phyloP scores from a whole-genome alignment of 345 rosid genomes.

The Rhodamnia rubescens region DNA sequence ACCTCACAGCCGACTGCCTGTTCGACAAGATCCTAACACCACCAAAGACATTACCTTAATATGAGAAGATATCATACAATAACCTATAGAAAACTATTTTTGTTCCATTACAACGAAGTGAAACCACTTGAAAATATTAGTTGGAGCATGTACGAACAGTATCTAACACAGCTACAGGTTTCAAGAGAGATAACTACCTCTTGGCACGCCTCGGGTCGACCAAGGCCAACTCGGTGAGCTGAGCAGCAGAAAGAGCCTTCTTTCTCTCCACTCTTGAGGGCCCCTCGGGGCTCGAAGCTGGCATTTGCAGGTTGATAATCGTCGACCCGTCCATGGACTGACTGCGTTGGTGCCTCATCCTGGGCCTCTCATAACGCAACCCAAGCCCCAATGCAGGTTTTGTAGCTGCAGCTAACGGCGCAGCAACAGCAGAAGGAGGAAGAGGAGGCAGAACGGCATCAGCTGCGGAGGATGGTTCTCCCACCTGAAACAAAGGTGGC shows the following conservation, averaged over 20 bases:
- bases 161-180: background rate
- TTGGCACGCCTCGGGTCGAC: constrained; percentile 95
- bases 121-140: background rate
- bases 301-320: constrained; percentile 78
- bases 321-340: constrained; percentile 87
- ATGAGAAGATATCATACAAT: background rate
- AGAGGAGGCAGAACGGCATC: background rate
- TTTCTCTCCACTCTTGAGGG: constrained; percentile 42
- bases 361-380: constrained; percentile 43
- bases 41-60: background rate
- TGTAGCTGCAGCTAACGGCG: constrained; percentile 1
- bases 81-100: background rate
- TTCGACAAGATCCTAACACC: constrained; percentile 63
- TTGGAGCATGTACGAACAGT: background rate
- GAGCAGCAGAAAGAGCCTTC: constrained; percentile 82
- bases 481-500: constrained; percentile 47
- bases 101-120: background rate
- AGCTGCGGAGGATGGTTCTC: constrained; percentile 19
- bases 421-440: constrained; percentile 1
- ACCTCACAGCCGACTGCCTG: constrained; percentile 88
- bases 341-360: constrained; percentile 86
- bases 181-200: constrained; percentile 32
- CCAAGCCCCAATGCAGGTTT: constrained; percentile 1
- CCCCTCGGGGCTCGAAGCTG: constrained; percentile 59
- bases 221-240: constrained; percentile 98